Base-by-base conservation (phyloP, 2,329 filamentous ascomycete species). In the Diaporthe sp. region DNA sequence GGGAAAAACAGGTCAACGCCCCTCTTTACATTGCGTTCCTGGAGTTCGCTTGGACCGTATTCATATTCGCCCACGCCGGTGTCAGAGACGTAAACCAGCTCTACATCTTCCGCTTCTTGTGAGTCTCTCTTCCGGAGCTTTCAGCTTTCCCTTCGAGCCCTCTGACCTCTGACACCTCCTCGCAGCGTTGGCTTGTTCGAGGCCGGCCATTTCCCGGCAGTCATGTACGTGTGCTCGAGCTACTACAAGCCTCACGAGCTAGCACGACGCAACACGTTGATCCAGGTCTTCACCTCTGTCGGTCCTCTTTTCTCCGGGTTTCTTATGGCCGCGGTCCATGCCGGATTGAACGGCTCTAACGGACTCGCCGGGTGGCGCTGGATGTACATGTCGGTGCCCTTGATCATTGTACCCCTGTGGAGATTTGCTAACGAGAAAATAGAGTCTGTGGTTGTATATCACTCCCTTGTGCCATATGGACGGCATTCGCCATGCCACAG, bases 241-340 rank as follows among this genome's bases (percentile, higher is more conserved):
- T 81, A 82, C 75, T 81, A 81, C 78, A 81, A 81, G 71, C 81
- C 81, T 10, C 80, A 82, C 42, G 81, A 82, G 71, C 76, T 82
- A 22, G 81, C 81, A 15, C 78, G 81, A 1, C 81, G 81, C 68
- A 82, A 81, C 68, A 74, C 80, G 0, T n/a, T 82, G 37, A 82
- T 82, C 6, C 81, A 81, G 22, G 67, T 82, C 3, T 82, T 81
- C 47, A 79, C 78, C 25, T 77, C 76, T 0, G 79, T 81, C 9
- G 81, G 80, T 0, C 81, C 81, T 0, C 70, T 81, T 0, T 82
- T 82, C 39, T 81, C 80, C 0, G 81, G 65, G 2, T 53, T 53
- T n/a, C 65, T 68, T 4, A 68, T 68, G 65, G 65, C 65, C 0
- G 65, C 65, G 1, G 65, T 68, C 3, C 49, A 68, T 7, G 65